Base-by-base conservation (phyloP, 225 moss, liverwort and hornwort genomes). In the Bryum argenteum region DNA sequence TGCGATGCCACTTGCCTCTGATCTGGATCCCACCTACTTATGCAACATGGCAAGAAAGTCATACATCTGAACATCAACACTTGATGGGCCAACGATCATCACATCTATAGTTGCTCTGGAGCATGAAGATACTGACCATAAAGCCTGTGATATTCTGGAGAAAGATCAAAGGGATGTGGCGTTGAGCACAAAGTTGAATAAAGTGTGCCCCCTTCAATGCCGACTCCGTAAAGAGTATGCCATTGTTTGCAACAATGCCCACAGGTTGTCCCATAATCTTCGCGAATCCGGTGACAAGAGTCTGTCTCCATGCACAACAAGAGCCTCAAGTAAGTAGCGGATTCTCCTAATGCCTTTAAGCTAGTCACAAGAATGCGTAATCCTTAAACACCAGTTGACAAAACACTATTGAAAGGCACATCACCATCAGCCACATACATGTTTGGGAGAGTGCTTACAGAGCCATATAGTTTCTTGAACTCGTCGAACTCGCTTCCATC, bases 401-500 rank as follows among this genome's bases (percentile, higher is more conserved):
- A 8, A 10, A 39, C 3, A 64, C 64, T 47, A 45, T 52, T 15
- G 12, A 38, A 69, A 63, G 45, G 64, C 20, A 22, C 44, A 66
- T 43, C 43, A 69, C 11, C 47, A 59, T 72, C 60, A 73, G 24
- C 1, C 73, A 59, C 54, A 73, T 42, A 50, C 4, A 63, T 17
- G 56, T n/a, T n/a, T n/a, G 58, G 71, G 41, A 26, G 62, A 70
- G 42, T 57, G 63, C 97, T 92, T 92, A 94, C 94, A 57, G 94
- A 71, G 61, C 98, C 98, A 42, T 98, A 98, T 28, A 92, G 78
- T 81, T 94, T 91, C 80, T 98, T 98, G 72, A 98, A 98, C 80
- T 98, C 97, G 52, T 98, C 91, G 74, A 98, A 98, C 75, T 94
- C 97, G 76, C 97, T 98, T 66, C 91, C 97, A 90, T 98, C 97